Conservation (phyloP, 805 yeast species). For the Lipomyces mesembrius region DNA sequence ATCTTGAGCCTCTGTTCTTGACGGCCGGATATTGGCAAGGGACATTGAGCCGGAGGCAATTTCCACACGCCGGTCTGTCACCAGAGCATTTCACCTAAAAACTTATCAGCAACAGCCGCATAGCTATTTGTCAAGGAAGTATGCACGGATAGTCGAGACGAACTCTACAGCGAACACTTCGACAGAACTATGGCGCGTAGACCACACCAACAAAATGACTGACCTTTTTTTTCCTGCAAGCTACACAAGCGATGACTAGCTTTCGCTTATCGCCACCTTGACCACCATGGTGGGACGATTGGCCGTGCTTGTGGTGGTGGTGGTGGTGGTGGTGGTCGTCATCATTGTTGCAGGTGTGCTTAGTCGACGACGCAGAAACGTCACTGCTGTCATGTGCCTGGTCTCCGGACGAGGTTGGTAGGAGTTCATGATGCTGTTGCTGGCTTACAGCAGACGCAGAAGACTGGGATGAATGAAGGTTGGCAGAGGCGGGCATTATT, state of each 20-base stretch:
- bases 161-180: too few species aligned
- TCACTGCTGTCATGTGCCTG: background rate
- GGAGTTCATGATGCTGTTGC: background rate
- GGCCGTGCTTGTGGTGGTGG: background rate
- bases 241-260: constrained; percentile 46
- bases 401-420: constrained; percentile 2
- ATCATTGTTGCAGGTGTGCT: background rate
- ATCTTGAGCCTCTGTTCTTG: constrained; percentile 47
- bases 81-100: constrained; percentile 46
- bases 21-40: constrained; percentile 46
- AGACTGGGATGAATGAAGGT: background rate
- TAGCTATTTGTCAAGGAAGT: constrained; percentile 2
- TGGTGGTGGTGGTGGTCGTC: too few species aligned
- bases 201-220: background rate
- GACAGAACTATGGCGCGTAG: background rate
- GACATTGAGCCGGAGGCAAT: constrained; percentile 44
- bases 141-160: background rate
- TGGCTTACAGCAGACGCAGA: constrained; percentile 5
- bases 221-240: constrained; percentile 47
- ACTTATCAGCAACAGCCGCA: background rate
- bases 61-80: constrained; percentile 47
- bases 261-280: constrained; percentile 37
- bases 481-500: background rate
- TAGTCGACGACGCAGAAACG: background rate
- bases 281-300: constrained; percentile 4